phyloP scores from a whole-genome alignment of 2,329 filamentous ascomycete genomes.

The Daldinia eschscholtzii region DNA sequence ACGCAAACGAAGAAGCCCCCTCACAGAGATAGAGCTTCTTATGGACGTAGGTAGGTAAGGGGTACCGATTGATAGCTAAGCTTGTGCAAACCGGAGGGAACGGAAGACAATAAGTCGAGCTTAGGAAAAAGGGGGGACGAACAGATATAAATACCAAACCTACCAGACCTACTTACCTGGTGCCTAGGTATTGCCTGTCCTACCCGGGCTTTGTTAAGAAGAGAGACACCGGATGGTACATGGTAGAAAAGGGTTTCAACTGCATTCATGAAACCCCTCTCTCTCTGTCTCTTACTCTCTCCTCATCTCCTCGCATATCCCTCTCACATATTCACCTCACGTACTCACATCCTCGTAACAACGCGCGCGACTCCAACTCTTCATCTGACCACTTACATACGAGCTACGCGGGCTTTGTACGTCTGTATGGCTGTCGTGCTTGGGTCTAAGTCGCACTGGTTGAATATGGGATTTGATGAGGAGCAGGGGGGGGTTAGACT shows the following conservation, averaged over 20 bases:
- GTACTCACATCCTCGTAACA: constrained; percentile 1
- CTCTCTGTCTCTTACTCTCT: not conserved
- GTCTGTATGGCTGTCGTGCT: constrained; percentile 33
- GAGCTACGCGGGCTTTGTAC: constrained; percentile 12
- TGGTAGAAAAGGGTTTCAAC: constrained; percentile 23
- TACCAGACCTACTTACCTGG: constrained; percentile 11
- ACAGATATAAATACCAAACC: constrained; percentile 41
- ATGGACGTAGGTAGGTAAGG: constrained; percentile 17
- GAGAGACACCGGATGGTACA: not conserved
- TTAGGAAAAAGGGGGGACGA: constrained; percentile 13
- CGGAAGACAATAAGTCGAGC: constrained; percentile 19
- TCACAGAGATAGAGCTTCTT: constrained; percentile 19
- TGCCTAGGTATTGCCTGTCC: not conserved
- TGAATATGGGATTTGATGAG: constrained; percentile 29
- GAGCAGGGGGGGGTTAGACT: constrained; percentile 10
- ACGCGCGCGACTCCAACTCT: constrained; percentile 32
- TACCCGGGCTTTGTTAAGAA: constrained; percentile 28
- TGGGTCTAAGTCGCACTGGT: constrained; percentile 22
- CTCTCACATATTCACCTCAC: no score
- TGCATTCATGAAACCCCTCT: constrained; percentile 19
- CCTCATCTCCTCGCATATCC: not conserved
- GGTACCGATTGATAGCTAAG: constrained; percentile 22
- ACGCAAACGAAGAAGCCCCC: constrained; percentile 22
- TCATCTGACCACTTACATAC: constrained; percentile 37
- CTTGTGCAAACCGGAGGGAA: constrained; percentile 38